Base-by-base conservation (phyloP, 1,139 yeast species). In the Yamadazyma atlantica region DNA sequence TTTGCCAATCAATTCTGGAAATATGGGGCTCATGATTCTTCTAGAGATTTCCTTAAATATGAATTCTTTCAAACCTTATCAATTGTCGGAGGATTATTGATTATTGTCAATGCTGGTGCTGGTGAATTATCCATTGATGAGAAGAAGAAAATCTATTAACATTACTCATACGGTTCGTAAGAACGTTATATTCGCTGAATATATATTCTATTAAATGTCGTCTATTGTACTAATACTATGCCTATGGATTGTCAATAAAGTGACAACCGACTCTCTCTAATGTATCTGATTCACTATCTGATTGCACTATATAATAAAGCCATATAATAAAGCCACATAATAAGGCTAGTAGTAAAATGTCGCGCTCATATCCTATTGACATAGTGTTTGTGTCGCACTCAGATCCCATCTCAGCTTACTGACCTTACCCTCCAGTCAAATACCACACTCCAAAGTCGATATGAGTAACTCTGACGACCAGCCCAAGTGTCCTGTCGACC, bases 101-200 rank as follows among this genome's bases (percentile, higher is more conserved):
- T 92, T 53, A 86, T 94, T 48, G 96, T 88, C 48, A 88, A 86
- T 64, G 88, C 96, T 7, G 98, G 98, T 48, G 97, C 98, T 30
- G 98, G 98, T 36, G 94, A 87, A 54, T 73, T 90, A 50, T 86
- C 96, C 26, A 70, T 92, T 45, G 98, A 92, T 60, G 97, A 89
- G 64, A 92, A 92, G 85, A 90, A 92, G 73, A 92, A 92, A 72
- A 85, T 87, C 46, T 90, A 86, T 59, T 90, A 45, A 25, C 15
- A 24, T 24, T 24, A n/a, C n/a, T n/a, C n/a, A n/a, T n/a, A n/a
- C n/a, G n/a, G n/a, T n/a, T n/a, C n/a, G n/a, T n/a, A n/a, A n/a
- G n/a, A n/a, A n/a, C n/a, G n/a, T n/a, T n/a, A n/a, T n/a, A n/a
- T n/a, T n/a, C n/a, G n/a, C n/a, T n/a, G n/a, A n/a, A n/a, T n/a